Evolutionary conservation across 1,284 basidiomycete species (phyloP), one percentile per base, ranked within the genome.

Genomic region (Entoloma clypeatum): DNA sequence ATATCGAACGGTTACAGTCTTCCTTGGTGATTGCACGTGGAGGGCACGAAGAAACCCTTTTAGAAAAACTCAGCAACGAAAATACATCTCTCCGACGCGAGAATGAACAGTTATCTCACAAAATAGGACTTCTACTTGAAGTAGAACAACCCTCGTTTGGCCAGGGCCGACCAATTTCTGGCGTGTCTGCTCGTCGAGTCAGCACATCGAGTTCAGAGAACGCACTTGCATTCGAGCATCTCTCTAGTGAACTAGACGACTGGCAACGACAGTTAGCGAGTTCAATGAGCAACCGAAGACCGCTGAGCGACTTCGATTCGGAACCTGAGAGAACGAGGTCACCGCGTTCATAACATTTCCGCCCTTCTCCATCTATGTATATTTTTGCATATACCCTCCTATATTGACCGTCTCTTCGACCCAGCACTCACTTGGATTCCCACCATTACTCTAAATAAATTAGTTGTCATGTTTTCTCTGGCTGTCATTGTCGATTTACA

Each of bases 151-250:
- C 84, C 21, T 68, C 75, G 3, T 88, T 82, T 54, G 75, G 75
- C 24, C 67, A 68, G 35, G 73, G 71, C 37, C 70, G 80, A 43
- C 83, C 80, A 21, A 65, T 81, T 43, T 87, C 83, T 16, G 74
- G 72, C 26, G 66, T 77, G 28, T 79, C 77, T 10, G 77, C 75
- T 47, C 75, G 77, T 34, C 79, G 79, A 30, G 68, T 72, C 33
- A 90, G 87, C 57, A 78, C 77, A 44, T 84, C 86, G 21, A 88
- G 86, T 63, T 86, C 83, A n/a, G 87, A 90, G 53, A 86, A 84
- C 59, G 79, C 75, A 25, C 64, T 80, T 47, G 79, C 79, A 17
- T 87, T 82, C 55, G 85, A 85, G 55, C 72, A 81, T 53, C 72
- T 86, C 36, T 86, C 78, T 39, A 85, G 76, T 53, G 86, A 90